Evolutionary conservation across 2,329 filamentous ascomycete genomes (phyloP).

Genomic region (Alternaria sp.): DNA sequence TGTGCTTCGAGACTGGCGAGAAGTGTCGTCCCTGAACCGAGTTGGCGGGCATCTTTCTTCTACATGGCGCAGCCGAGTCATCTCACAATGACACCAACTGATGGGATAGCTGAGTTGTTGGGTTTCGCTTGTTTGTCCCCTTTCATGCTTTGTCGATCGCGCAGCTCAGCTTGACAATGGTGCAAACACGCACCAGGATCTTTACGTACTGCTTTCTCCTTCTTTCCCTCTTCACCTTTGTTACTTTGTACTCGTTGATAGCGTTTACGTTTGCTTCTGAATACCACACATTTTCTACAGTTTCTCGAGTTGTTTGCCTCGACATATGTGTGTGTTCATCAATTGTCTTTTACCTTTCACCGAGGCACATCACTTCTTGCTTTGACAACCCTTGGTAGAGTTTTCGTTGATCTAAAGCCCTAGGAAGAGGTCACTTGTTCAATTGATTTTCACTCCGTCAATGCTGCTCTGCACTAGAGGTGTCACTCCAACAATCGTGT

Average conservation of each 20-base stretch:
- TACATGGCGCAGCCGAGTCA: not conserved
- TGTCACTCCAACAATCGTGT: not conserved
- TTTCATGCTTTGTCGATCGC: not conserved
- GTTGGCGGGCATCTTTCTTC: not conserved
- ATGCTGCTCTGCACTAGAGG: not conserved
- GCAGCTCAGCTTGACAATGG: not conserved
- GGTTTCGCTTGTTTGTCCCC: not conserved
- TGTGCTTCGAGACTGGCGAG: slow-evolving; percentile 18
- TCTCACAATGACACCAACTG: not conserved
- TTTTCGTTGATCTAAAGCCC: not conserved
- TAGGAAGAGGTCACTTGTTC: not conserved
- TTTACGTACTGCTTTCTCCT: not conserved
- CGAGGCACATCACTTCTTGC: not conserved
- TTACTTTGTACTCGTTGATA: not conserved
- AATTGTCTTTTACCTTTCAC: not conserved
- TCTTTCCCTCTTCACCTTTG: not conserved
- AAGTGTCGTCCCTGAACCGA: slow-evolving; percentile 3
- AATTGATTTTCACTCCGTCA: not conserved
- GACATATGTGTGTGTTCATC: not conserved
- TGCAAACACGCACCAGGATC: not conserved
- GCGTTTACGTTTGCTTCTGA: not conserved
- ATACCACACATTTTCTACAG: not conserved
- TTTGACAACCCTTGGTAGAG: not conserved
- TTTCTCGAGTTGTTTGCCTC: not conserved
- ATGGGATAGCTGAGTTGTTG: not conserved